Percentiles rank a stretch among this genome's conserved stretches.
Evolutionary conservation across 441 rosid genomes (phyloP).

Genomic region (Euphorbia corollata): DNA sequence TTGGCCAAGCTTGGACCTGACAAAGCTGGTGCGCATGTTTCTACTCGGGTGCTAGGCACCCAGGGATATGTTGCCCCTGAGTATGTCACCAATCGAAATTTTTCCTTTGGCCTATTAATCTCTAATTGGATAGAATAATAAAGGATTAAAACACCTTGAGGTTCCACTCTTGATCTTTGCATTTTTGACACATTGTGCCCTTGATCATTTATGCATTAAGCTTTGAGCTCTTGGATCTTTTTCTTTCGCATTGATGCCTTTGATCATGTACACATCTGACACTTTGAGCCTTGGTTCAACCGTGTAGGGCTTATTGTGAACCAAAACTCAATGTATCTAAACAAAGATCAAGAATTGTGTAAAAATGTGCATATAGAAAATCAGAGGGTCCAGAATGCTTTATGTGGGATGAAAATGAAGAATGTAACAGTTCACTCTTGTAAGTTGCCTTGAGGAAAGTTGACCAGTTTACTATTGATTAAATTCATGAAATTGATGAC

Average conservation of each 20-base stretch:
- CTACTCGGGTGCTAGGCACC: constrained; percentile 80
- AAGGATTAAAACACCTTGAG: neutral
- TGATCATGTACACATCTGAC: neutral
- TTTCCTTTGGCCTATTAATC: neutral
- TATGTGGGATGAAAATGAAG: no score
- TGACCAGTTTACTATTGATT: neutral
- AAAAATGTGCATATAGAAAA: no score
- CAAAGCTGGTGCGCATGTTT: constrained; percentile 85
- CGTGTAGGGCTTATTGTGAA: no score
- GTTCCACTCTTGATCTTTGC: neutral
- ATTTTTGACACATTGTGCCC: neutral
- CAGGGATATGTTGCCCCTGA: constrained; percentile 76
- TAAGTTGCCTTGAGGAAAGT: neutral
- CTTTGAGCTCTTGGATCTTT: neutral
- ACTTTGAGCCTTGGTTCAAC: no score
- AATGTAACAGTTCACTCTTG: neutral
- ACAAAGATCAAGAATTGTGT: no score
- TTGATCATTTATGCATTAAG: neutral
- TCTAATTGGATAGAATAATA: neutral
- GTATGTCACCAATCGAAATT: neutral
- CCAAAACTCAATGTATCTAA: neutral
- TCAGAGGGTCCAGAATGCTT: neutral
- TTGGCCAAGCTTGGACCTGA: constrained; percentile 88
- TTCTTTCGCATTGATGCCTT: neutral
- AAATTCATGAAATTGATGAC: neutral